Base-by-base conservation (phyloP, 148 eudicot species). In the Camellia japonica region DNA sequence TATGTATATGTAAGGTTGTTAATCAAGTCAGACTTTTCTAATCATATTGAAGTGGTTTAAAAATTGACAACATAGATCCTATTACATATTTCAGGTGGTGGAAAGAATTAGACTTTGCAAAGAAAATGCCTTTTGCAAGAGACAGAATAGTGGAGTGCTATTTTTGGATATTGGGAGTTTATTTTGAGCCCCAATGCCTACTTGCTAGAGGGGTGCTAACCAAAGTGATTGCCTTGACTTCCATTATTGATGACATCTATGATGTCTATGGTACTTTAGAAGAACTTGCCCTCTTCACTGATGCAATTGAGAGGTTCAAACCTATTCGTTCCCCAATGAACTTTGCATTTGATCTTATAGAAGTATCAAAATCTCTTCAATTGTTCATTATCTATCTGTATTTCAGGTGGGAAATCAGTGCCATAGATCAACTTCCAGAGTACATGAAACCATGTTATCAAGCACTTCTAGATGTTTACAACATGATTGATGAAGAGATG, bases 251-350 rank as follows among this genome's bases (percentile, higher is more conserved):
- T 76, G 91, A 90, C 58, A 54, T 54, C 5, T 9, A 84, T 66
- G 91, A 88, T 75, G 78, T 77, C 0, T 82, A 81, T 78, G 93
- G 84, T 3, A 74, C 80, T 0, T 2, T 56, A 0, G 80, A 86
- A 55, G 90, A 90, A 76, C 78, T 90, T 1, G 18, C 10, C 2
- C 12, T 78, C 58, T 84, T 88, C 66, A 87, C 86, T 2, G 70
- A 85, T 7, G 88, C 85, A 10, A 68, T 88, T n/a, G 51, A 82
- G 74, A 90, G 88, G 93, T 90, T 12, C n/a, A 3, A n/a, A n/a
- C n/a, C n/a, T n/a, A 23, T 49, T 0, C 6, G 30, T 13, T 47
- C 46, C 55, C 0, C 11, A 23, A 1, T 73, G 3, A 73, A 6
- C 73, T 23, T 1, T 41, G 6, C 2, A 19, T n/a, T 62, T n/a